Base-by-base conservation (phyloP, 2,329 filamentous ascomycete species). In the Alternaria sp. region DNA sequence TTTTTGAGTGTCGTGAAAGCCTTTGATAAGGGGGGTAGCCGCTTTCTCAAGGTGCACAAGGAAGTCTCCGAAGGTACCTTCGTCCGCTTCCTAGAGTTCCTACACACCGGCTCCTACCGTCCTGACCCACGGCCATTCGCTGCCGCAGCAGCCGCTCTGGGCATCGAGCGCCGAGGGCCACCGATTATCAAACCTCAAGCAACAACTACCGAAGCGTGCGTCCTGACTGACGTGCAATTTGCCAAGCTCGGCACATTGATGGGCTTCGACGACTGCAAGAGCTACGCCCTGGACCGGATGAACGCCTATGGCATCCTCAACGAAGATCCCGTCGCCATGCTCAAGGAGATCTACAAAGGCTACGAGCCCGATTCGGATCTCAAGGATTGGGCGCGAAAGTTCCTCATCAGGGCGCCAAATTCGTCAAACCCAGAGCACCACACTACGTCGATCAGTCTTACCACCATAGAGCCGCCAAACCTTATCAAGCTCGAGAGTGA, bases 251-350 rank as follows among this genome's bases (percentile, higher is more conserved):
- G 73, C 9, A 63, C 60, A 28, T 54, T 60, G 3, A 71, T 79
- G 60, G 67, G 71, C 21, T 80, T 80, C 54, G 66, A 71, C 13
- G 79, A 80, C 44, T 66, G 80, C 34, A 70, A 72, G 34, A 57
- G 46, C 1, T 67, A 77, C 29, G 74, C 77, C 5, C 61, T 81
- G 8, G 46, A 70, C 1, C 68, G 76, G 2, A 63, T 80, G 39
- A 73, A 73, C 51, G 49, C 60, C 0, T 70, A 77, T 36, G 60
- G 63, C 13, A 56, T 66, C 36, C 75, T 74, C 2, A 58, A 63
- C 29, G 77, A 79, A 51, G 72, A 80, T 46, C 77, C 78, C 10
- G 67, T 80, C 26, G 56, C 48, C 6, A 56, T 75, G 0, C 71
- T 80, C n/a, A 56, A 63, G 29, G 72, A 70, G 24, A 67, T 80